These are phyloP conservation scores for Circinella minor DNA, from an alignment of 371 early-diverging fungal species.

Conservation along the genomic window DNA sequence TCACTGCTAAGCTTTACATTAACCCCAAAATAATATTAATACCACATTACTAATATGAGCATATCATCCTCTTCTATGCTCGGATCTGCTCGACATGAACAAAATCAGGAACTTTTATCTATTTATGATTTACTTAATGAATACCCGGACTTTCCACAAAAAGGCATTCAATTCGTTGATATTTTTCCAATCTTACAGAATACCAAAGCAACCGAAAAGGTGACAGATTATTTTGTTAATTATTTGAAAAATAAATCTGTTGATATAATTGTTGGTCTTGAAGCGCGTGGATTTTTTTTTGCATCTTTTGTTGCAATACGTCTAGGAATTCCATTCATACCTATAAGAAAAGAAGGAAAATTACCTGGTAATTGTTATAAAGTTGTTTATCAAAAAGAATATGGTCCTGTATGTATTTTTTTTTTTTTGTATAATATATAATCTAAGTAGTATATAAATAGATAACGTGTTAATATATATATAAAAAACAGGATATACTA, in stretches of 20 bases:
- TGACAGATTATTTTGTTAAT: conserved; percentile 1
- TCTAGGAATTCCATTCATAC: conserved; percentile 9
- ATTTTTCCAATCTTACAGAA: conserved; percentile 15
- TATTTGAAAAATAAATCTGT: conserved; percentile 4
- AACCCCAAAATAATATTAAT: no score
- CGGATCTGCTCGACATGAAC: background rate
- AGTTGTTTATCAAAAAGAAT: conserved; percentile 14
- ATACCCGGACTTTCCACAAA: conserved; percentile 13
- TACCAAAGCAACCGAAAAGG: background rate
- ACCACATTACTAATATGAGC: no score
- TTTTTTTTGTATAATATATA: background rate
- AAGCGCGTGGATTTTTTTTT: conserved; percentile 14
- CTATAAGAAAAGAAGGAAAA: conserved; percentile 16
- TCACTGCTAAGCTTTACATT: no score
- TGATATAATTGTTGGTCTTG: conserved; percentile 15
- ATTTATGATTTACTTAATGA: conserved; percentile 4
- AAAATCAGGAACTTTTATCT: background rate
- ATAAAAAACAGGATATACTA: background rate
- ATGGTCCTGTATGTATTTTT: conserved; percentile 10
- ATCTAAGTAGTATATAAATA: background rate
- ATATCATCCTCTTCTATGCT: background rate
- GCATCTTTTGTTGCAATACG: conserved; percentile 4
- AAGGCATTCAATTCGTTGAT: conserved; percentile 6
- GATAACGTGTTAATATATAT: background rate
- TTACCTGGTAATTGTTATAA: conserved; percentile 8